These are phyloP conservation scores for Mucor indicus DNA, from an alignment of 371 early-diverging fungal genomes.

Conservation along the genomic window DNA sequence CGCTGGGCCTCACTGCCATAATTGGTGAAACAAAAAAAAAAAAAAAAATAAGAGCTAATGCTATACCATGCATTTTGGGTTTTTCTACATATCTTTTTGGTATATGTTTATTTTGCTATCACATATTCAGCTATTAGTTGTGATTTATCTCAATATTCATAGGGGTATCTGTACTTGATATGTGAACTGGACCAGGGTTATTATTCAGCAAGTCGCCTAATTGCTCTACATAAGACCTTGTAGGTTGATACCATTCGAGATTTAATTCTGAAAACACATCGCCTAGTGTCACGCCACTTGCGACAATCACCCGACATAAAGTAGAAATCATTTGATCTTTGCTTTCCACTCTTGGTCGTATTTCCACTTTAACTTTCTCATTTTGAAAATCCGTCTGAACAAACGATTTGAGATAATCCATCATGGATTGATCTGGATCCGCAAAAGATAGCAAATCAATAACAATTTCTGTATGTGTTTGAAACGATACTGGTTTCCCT, in stretches of 20 bases:
- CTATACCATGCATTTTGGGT: no score
- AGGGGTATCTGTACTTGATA: conserved; percentile 37
- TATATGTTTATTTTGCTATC: no score
- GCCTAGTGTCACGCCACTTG: conserved; percentile 27
- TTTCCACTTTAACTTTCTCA: conserved; percentile 41
- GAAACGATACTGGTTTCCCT: conserved; percentile 14
- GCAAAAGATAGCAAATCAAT: conserved; percentile 31
- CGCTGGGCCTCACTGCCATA: no score
- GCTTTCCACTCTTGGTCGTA: conserved; percentile 37
- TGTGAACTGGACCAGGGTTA: conserved; percentile 34
- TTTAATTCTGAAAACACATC: conserved; percentile 36
- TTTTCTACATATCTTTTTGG: no score
- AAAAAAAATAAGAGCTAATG: no score
- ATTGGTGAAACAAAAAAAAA: no score
- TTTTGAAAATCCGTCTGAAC: conserved; percentile 32
- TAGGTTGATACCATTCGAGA: conserved; percentile 37
- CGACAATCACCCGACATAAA: conserved; percentile 26
- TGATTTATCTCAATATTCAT: conserved; percentile 16
- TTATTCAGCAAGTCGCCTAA: conserved; percentile 32
- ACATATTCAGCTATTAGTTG: no score
- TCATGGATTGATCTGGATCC: conserved; percentile 37
- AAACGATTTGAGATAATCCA: conserved; percentile 31
- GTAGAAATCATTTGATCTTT: conserved; percentile 34
- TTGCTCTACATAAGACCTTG: conserved; percentile 29
- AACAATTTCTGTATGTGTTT: conserved; percentile 37